A percentile compares a stretch with the other conserved stretches of the same genome.
Conservation (phyloP, 305 asterid genomes). For the Plantago lanceolata region DNA sequence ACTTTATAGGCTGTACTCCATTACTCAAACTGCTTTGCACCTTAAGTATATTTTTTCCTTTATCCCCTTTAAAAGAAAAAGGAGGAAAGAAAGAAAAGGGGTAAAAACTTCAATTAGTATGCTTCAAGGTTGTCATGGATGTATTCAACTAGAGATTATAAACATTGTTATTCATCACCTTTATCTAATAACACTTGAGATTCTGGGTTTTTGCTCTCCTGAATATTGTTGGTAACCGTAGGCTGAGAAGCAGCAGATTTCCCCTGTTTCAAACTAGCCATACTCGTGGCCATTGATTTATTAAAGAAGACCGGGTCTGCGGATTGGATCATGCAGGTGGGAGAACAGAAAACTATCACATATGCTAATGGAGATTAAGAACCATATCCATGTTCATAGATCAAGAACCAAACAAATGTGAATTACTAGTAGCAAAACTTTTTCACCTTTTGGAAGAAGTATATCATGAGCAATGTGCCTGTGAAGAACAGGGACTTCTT, state of each 20-base stretch:
- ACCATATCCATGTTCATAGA: slow-evolving; percentile 16
- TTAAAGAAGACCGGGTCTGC: slow-evolving; percentile 51
- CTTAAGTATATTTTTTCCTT: slow-evolving; percentile 43
- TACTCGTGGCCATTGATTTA: slow-evolving; percentile 37
- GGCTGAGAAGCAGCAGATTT: slow-evolving; percentile 43
- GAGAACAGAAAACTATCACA: slow-evolving; percentile 17
- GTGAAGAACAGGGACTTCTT: slow-evolving; percentile 70
- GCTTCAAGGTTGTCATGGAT: slow-evolving; percentile 19
- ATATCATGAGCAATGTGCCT: slow-evolving; percentile 82
- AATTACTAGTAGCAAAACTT: not conserved
- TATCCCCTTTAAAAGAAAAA: slow-evolving; percentile 24
- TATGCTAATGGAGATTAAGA: slow-evolving; percentile 22
- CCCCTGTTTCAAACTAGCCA: slow-evolving; percentile 39
- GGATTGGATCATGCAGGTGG: slow-evolving; percentile 18
- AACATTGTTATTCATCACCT: slow-evolving; percentile 27
- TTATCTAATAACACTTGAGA: slow-evolving; percentile 37
- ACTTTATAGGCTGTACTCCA: slow-evolving; percentile 32
- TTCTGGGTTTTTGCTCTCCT: slow-evolving; percentile 33
- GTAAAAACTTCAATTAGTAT: slow-evolving; percentile 7
- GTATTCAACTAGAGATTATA: slow-evolving; percentile 19
- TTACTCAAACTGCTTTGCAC: slow-evolving; percentile 36
- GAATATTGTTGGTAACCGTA: slow-evolving; percentile 22
- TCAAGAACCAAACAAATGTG: slow-evolving; percentile 18
- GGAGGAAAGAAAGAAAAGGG: not conserved
- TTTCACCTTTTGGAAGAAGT: slow-evolving; percentile 73